Evolutionary conservation across 2,329 filamentous ascomycete species (phyloP), one percentile per base, ranked within the genome.

Genomic region (Claviceps pusilla): DNA sequence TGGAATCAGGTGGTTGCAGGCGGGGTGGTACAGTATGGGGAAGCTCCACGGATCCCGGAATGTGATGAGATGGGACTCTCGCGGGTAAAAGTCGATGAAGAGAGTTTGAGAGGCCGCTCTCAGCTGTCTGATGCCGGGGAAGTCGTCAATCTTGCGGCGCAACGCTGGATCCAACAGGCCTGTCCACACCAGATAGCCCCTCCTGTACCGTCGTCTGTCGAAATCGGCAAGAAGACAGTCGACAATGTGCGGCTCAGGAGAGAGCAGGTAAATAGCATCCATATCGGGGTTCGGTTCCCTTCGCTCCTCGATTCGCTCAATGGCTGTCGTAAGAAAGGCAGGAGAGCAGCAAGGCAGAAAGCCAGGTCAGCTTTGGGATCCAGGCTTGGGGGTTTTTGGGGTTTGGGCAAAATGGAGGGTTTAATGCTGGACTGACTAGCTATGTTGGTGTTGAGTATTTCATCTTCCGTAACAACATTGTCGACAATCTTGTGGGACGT

Each of bases 41-140:
- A 98, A 98, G 70, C 91, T 97, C 83, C 86, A 95, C 1, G 93
- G 91, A 66, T 98, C 91, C 65, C 87, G 78, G 64, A 98, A 96
- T 0, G 89, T 95, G 62, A 96, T 76, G 45, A 98, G 73, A 63
- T 94, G 87, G 7, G 90, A 93, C 71, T 98, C 93, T 64, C 89
- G 82, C 6, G 93, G 90, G 65, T 83, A 91, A 68, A 85, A 98
- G 68, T 96, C 87, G 66, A 95, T 80, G 53, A 90, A 87, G 54
- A 97, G 74, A 4, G 89, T 87, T 56, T 85, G 83, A 65, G 90
- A 89, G 54, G 84, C 80, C n/a, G 80, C 82, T 16, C 95, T 87
- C 63, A 86, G 81, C 60, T 88, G 80, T 57, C 84, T 78, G 37
- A 84, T 81, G 58, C 78, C 75, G 48, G 79, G 77, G 48, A 82